Conservation (phyloP, 257 asterid species). For the Handroanthus guayacan region DNA sequence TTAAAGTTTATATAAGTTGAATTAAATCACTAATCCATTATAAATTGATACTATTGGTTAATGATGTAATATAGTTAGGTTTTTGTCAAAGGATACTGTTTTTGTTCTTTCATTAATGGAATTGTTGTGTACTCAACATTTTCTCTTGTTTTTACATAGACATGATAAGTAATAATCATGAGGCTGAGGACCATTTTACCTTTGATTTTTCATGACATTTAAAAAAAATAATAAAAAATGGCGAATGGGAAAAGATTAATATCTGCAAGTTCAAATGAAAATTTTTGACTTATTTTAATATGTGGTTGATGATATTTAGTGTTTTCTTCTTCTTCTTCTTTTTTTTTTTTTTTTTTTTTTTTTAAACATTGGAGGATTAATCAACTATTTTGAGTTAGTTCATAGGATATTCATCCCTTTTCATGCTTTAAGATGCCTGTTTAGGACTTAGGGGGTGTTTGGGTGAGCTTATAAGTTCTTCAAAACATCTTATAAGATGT, state of each 20-base stretch:
- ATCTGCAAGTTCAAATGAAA: too few species aligned
- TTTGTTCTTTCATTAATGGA: constrained; percentile 22
- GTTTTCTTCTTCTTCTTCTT: too few species aligned
- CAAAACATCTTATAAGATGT: too few species aligned
- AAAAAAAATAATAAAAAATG: background rate
- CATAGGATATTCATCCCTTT: too few species aligned
- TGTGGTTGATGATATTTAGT: too few species aligned
- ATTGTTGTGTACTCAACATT: background rate
- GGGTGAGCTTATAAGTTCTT: too few species aligned
- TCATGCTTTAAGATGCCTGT: too few species aligned
- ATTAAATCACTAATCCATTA: constrained; percentile 21
- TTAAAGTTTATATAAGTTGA: background rate
- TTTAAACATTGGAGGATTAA: too few species aligned
- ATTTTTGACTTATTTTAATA: background rate
- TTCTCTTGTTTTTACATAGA: constrained; percentile 10
- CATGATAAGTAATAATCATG: constrained; percentile 22
- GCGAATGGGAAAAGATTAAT: too few species aligned
- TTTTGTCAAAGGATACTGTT: constrained; percentile 33
- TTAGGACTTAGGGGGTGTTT: too few species aligned
- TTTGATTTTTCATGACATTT: background rate
- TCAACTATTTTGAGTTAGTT: too few species aligned
- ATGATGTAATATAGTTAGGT: constrained; percentile 43
- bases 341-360: too few species aligned
- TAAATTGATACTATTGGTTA: constrained; percentile 33
- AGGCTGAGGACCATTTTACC: constrained; percentile 3